phyloP scores from a whole-genome alignment of 2,329 filamentous ascomycete genomes.

The Volutella citrinella region DNA sequence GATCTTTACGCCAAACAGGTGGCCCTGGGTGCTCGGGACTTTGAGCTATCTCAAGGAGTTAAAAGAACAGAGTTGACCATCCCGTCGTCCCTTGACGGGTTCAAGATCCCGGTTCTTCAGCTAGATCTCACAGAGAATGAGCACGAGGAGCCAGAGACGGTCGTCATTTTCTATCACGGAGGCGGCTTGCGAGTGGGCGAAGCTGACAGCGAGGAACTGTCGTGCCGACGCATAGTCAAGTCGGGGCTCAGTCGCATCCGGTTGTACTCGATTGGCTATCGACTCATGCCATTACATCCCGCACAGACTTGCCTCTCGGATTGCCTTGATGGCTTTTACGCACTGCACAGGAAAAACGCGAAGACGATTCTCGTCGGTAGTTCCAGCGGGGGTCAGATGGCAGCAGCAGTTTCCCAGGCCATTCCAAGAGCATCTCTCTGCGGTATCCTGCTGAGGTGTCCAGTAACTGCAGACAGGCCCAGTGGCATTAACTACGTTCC shows the following conservation, averaged over 20 bases:
- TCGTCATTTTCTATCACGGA: constrained; percentile 47
- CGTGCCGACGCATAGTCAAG: constrained; percentile 41
- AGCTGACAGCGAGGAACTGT: constrained; percentile 47
- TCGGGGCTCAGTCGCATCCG: constrained; percentile 22
- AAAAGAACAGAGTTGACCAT: constrained; percentile 25
- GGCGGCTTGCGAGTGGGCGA: constrained; percentile 46
- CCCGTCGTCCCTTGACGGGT: constrained; percentile 30
- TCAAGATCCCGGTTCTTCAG: constrained; percentile 35
- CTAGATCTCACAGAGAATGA: constrained; percentile 23
- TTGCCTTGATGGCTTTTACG: constrained; percentile 35
- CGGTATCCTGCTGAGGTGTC: constrained; percentile 45
- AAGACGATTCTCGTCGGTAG: constrained; percentile 40
- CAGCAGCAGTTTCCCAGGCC: constrained; percentile 39
- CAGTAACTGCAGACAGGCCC: constrained; percentile 45
- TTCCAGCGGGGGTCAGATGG: constrained; percentile 48
- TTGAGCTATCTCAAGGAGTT: constrained; percentile 35
- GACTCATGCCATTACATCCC: constrained; percentile 39
- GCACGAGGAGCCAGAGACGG: constrained; percentile 13
- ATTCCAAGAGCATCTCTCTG: constrained; percentile 25
- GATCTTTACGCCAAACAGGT: constrained; percentile 35
- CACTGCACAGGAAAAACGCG: constrained; percentile 8
- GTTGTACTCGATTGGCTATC: constrained; percentile 46
- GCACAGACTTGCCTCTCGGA: constrained; percentile 41
- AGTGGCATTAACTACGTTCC: constrained; percentile 36
- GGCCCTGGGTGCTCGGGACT: constrained; percentile 31